Evolutionary conservation across 2,329 filamentous ascomycete species (phyloP).

Genomic region (Fusarium albosuccineum): DNA sequence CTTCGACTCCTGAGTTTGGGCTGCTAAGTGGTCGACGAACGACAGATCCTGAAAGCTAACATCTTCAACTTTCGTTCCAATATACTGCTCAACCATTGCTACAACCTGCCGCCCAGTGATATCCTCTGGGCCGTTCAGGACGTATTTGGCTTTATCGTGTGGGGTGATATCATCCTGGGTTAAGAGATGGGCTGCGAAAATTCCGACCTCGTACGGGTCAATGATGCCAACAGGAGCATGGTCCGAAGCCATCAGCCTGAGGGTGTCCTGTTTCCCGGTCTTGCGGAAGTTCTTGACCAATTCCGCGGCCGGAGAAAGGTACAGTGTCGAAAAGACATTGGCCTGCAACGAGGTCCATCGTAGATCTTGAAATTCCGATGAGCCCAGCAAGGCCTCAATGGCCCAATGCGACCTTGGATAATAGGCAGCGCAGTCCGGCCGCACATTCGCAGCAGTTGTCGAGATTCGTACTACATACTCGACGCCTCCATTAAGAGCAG

Average conservation of each 20-base stretch:
- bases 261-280: conserved; percentile 47
- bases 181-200: conserved; percentile 53
- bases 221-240: conserved; percentile 50
- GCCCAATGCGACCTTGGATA: conserved; percentile 58
- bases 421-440: conserved; percentile 51
- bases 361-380: conserved; percentile 52
- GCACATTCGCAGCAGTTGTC: conserved; percentile 53
- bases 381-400: conserved; percentile 53
- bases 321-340: conserved; percentile 41
- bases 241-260: conserved; percentile 47
- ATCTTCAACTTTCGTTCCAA: conserved; percentile 42
- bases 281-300: conserved; percentile 51
- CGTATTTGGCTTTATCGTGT: conserved; percentile 52
- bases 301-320: conserved; percentile 42
- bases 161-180: conserved; percentile 42
- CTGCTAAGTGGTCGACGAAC: conserved; percentile 44
- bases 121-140: conserved; percentile 56
- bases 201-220: conserved; percentile 51
- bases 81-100: conserved; percentile 51
- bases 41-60: conserved; percentile 50
- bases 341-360: conserved; percentile 57
- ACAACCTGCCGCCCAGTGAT: conserved; percentile 53
- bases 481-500: conserved; percentile 52
- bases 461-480: conserved; percentile 59
- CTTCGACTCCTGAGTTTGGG: conserved; percentile 34